phyloP scores from a whole-genome alignment of 148 eudicot species.

The Vaccinium myrtillus region DNA sequence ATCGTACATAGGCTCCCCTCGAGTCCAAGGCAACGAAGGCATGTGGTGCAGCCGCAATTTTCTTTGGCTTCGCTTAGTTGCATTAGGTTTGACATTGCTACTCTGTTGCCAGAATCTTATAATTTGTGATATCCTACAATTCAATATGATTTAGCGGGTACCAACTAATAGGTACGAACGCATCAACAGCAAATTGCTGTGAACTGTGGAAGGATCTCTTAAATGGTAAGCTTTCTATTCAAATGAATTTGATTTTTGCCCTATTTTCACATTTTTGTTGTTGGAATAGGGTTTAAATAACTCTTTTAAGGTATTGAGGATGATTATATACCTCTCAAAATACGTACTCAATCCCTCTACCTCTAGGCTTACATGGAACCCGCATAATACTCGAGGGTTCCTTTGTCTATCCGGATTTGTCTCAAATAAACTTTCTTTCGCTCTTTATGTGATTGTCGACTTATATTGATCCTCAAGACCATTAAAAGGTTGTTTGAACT shows the following conservation, averaged over 20 bases:
- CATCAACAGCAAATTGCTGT: neutral
- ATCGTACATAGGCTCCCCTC: neutral
- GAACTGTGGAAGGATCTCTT: neutral
- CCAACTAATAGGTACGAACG: neutral
- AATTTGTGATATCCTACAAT: neutral
- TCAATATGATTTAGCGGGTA: neutral
- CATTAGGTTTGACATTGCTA: neutral
- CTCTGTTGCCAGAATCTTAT: neutral
- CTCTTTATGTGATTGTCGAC: neutral
- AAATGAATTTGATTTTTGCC: neutral
- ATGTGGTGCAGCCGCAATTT: neutral
- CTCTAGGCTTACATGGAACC: constrained; percentile 1
- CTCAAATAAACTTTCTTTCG: too few species aligned
- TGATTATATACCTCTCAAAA: neutral
- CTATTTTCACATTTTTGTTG: neutral
- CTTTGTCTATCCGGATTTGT: too few species aligned
- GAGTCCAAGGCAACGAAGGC: neutral
- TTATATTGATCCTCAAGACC: neutral
- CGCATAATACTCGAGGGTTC: neutral
- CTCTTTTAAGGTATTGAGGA: neutral
- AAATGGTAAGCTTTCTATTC: neutral
- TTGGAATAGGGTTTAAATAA: constrained; percentile 1
- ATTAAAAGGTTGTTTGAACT: neutral
- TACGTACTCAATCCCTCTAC: neutral
- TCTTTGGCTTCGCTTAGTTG: neutral